Evolutionary conservation across 2,329 filamentous ascomycete genomes (phyloP), one percentile per base, ranked within the genome.

Genomic region (Arachnomyces sp.): DNA sequence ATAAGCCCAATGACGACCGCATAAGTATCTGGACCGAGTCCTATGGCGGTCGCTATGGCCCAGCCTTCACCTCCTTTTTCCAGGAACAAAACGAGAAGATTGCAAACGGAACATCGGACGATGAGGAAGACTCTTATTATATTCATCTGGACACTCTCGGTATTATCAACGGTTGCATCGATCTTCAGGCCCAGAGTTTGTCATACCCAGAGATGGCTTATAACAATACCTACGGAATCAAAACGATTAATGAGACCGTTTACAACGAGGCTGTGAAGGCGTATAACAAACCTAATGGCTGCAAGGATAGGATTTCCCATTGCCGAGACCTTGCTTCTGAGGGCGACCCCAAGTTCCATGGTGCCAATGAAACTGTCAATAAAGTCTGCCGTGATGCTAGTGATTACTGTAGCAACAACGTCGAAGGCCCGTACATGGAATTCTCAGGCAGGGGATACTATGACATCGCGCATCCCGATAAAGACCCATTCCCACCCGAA

Each of bases 201-300:
- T 62, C 60, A 25, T 75, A 74, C 47, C 65, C 71, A 2, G 56
- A 69, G 2, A 71, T 76, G 48, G 67, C 74, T 0, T 73, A 69
- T 54, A 75, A 78, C 55, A 79, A 79, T 45, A 75, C 75, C 2
- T 80, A 79, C 45, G 69, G 68, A n/a, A 65, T 80, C 30, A 49
- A 72, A 40, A 60, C 68, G 1, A 66, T 74, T 50, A 73, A 72
- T 44, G 52, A 72, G 34, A 66, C 66, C 3, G 55, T 67, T 4
- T 71, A 72, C 40, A 57, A 71, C 2, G 50, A 54, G n/a, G 68
- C 68, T 2, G 52, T 74, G 9, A 49, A 71, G 15, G 61, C 64
- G 5, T 67, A 70, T 43, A 63, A 64, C 36, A 59, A 60, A 5
- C 55, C 62, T 1, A 68, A 65, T 2, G 78, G 77, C 6, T 78